Base-by-base conservation (phyloP, 495 filamentous ascomycete species). In the Chaetomidium leptoderma region DNA sequence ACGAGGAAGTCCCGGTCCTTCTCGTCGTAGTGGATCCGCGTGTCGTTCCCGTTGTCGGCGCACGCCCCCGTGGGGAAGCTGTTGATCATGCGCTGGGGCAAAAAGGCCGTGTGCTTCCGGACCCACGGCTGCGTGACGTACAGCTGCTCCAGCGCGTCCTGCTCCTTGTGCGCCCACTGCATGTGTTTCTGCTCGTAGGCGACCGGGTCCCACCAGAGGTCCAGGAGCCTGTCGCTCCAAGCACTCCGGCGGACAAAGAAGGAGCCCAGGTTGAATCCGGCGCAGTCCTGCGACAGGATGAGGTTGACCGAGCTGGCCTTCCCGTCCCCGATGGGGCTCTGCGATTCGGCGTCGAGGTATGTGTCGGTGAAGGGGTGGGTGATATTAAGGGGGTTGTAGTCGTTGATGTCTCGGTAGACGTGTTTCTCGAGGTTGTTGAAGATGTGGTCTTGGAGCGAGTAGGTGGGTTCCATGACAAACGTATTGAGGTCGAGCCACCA, bases 401-500 rank as follows among this genome's bases (percentile, higher is more conserved):
- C 75, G 74, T 95, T 96, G 71, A 99, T 97, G 70, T 99, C 92
- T 63, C 95, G 91, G 75, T 99, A 99, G 21, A 88, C 87, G 61
- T 84, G 81, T 21, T 81, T 74, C 19, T 76, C 75, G 49, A 99
- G 80, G 59, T 89, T 71, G 67, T 89, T 84, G 80, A 97, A 96
- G 59, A 99, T 81, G 71, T 97, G 92, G 30, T 79, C 78, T 65
- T 97, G 90, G 33, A 99, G 81, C 2, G 93, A 96, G 68, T 92
- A 89, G 9, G 85, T 87, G 14, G 90, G 88, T 64, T 99, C 92
- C 95, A 99, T 97, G 64, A 99, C 86, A 71, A 95, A 96, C 17
- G 95, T 99, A 69, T 96, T 92, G 11, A 97, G 83, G 69, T 99
- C 93, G 37, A 99, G 78, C 95, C 95, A 99, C 93, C 93, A 99